Conservation (phyloP, 1,284 basidiomycete genomes). For the Ceratobasidium sp. region DNA sequence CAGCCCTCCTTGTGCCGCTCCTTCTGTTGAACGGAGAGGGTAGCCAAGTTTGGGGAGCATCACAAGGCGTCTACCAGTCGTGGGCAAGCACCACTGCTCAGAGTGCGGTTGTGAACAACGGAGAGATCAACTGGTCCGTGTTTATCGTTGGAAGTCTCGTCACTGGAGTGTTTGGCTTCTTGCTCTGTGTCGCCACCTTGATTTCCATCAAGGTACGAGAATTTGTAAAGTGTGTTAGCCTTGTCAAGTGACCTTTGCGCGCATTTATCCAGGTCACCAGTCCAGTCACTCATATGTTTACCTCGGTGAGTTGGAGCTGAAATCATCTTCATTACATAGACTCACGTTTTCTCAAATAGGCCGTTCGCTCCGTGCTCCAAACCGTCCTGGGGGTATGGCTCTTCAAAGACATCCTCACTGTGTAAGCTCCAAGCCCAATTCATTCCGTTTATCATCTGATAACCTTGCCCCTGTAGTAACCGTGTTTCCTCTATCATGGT, state of each 20-base stretch:
- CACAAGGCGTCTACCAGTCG: slow-evolving; percentile 45
- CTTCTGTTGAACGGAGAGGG: slow-evolving; percentile 68
- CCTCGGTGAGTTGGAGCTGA: slow-evolving; percentile 36
- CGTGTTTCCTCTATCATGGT: slow-evolving; percentile 68
- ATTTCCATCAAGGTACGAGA: slow-evolving; percentile 46
- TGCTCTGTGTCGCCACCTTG: slow-evolving; percentile 68
- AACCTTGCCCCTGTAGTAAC: slow-evolving; percentile 58
- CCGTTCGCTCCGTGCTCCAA: slow-evolving; percentile 47
- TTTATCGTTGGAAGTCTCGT: slow-evolving; percentile 72
- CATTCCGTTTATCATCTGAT: not conserved
- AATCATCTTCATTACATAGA: not conserved
- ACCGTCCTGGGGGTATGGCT: slow-evolving; percentile 46
- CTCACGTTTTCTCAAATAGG: slow-evolving; percentile 9
- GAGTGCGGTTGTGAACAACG: slow-evolving; percentile 49
- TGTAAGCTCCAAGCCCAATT: slow-evolving; percentile 25
- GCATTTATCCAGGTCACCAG: slow-evolving; percentile 41
- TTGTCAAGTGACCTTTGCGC: not conserved
- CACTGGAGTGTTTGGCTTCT: slow-evolving; percentile 77
- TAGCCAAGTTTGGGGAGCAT: slow-evolving; percentile 55
- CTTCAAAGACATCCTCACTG: slow-evolving; percentile 45
- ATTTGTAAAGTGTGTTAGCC: not conserved
- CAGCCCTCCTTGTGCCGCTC: slow-evolving; percentile 69
- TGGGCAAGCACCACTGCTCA: slow-evolving; percentile 4
- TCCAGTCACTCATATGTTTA: slow-evolving; percentile 49
- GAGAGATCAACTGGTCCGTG: slow-evolving; percentile 63